Evolutionary conservation across 345 rosid genomes (phyloP).

Genomic region (Raphanus sativus): DNA sequence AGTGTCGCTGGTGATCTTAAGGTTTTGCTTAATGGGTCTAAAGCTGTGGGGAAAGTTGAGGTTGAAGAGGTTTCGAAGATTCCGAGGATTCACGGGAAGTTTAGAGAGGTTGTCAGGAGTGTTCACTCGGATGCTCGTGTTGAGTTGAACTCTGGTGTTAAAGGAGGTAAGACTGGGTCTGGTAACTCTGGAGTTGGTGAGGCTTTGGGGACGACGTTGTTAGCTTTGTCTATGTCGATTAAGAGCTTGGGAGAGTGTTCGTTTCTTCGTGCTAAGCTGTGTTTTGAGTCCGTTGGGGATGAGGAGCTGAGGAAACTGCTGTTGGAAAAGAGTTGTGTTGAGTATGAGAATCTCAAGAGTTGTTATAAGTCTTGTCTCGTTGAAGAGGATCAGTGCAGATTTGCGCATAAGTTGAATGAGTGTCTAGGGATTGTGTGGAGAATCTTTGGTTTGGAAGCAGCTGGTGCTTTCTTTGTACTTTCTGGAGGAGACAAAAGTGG

Average conservation of each 20-base stretch:
- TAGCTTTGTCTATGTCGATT: neutral
- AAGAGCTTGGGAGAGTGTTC: neutral
- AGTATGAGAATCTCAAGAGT: neutral
- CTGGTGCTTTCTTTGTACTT: neutral
- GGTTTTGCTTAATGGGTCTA: constrained; percentile 72
- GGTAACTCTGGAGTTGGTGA: constrained; percentile 30
- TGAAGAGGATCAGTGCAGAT: neutral
- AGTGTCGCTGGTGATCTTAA: constrained; percentile 72
- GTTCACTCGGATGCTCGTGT: constrained; percentile 54
- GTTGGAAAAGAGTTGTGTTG: neutral
- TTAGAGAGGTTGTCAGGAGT: constrained; percentile 58
- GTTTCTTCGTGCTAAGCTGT: neutral
- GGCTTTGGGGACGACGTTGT: constrained; percentile 39
- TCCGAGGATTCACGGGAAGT: constrained; percentile 55
- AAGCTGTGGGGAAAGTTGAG: constrained; percentile 49
- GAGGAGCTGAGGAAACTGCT: neutral
- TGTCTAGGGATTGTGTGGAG: neutral
- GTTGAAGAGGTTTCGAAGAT: constrained; percentile 48
- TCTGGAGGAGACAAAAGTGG: neutral
- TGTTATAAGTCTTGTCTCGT: neutral
- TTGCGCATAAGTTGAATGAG: neutral
- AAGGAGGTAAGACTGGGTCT: constrained; percentile 37
- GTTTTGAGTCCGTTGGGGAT: neutral
- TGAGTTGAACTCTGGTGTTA: constrained; percentile 52
- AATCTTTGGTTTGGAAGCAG: neutral